Evolutionary conservation across 1,284 basidiomycete species (phyloP).

Genomic region (Neotropicomus parvogracilis): DNA sequence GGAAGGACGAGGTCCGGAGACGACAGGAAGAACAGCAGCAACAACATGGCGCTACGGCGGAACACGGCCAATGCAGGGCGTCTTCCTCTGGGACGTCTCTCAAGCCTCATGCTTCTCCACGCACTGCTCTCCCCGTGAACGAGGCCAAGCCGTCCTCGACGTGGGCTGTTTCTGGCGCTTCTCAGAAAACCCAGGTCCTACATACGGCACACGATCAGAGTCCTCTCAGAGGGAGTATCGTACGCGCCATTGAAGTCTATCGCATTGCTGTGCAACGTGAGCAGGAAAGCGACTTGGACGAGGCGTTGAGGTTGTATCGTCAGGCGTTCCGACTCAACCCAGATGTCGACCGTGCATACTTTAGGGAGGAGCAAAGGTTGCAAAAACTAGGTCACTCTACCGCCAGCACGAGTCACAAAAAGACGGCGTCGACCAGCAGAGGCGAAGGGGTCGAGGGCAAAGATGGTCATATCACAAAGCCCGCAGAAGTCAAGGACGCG

Average conservation of each 20-base stretch:
- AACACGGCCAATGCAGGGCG: not conserved
- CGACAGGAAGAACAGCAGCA: slow-evolving; percentile 34
- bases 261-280: slow-evolving; percentile 68
- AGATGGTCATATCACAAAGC: slow-evolving; percentile 9
- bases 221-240: slow-evolving; percentile 35
- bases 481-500: slow-evolving; percentile 13
- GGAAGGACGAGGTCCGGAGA: slow-evolving; percentile 63
- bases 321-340: slow-evolving; percentile 74
- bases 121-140: not conserved
- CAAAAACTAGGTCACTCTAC: slow-evolving; percentile 25
- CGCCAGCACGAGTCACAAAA: slow-evolving; percentile 18
- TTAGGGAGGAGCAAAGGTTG: slow-evolving; percentile 47
- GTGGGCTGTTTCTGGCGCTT: slow-evolving; percentile 6
- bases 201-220: slow-evolving; percentile 19
- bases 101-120: not conserved
- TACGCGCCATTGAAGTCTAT: slow-evolving; percentile 64
- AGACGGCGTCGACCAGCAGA: slow-evolving; percentile 10
- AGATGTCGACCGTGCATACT: slow-evolving; percentile 63
- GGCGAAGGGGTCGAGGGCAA: slow-evolving; percentile 18
- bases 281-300: slow-evolving; percentile 68
- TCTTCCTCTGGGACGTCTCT: slow-evolving; percentile 1
- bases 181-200: not conserved
- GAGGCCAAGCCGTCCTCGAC: not conserved
- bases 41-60: slow-evolving; percentile 1
- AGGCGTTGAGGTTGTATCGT: slow-evolving; percentile 72